Percentiles rank a stretch among this genome's conserved stretches.
Conservation (phyloP, 1,284 basidiomycete genomes). For the Puccinia horiana region DNA sequence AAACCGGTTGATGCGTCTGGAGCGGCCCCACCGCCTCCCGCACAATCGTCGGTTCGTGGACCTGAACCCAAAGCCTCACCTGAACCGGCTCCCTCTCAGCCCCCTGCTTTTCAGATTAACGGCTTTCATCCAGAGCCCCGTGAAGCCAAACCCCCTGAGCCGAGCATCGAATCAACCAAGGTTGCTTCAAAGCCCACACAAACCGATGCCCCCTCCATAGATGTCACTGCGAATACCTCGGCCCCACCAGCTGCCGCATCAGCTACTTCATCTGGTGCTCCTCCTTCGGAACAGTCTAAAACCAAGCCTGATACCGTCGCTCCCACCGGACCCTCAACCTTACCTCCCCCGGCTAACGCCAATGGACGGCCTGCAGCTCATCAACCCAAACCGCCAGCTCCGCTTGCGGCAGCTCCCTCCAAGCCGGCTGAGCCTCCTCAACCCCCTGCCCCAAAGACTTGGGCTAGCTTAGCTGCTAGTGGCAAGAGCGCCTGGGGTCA, state of each 20-base stretch:
- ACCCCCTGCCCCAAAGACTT: conserved; percentile 72
- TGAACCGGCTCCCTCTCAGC: not conserved
- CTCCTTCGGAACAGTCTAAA: conserved; percentile 29
- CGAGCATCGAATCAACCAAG: conserved; percentile 16
- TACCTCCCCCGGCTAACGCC: conserved; percentile 51
- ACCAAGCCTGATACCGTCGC: conserved; percentile 22
- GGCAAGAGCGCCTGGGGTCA: conserved; percentile 76
- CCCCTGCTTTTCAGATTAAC: conserved; percentile 37
- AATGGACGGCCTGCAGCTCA: conserved; percentile 46
- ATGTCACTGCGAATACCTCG: conserved; percentile 59
- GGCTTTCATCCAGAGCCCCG: conserved; percentile 41
- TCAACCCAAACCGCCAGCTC: conserved; percentile 56
- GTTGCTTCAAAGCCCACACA: conserved; percentile 27
- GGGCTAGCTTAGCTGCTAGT: conserved; percentile 85
- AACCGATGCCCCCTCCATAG: conserved; percentile 55
- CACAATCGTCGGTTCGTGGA: conserved; percentile 13
- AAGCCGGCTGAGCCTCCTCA: conserved; percentile 63
- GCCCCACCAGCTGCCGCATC: conserved; percentile 55
- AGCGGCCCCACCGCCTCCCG: not conserved
- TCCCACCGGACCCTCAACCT: conserved; percentile 51
- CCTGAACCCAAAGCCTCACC: not conserved
- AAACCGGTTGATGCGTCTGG: not conserved
- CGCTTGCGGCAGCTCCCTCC: conserved; percentile 56
- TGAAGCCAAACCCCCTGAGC: conserved; percentile 30
- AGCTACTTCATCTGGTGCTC: conserved; percentile 54